Evolutionary conservation across 2,329 filamentous ascomycete genomes (phyloP).

Genomic region (Curvularia hawaiiensis): DNA sequence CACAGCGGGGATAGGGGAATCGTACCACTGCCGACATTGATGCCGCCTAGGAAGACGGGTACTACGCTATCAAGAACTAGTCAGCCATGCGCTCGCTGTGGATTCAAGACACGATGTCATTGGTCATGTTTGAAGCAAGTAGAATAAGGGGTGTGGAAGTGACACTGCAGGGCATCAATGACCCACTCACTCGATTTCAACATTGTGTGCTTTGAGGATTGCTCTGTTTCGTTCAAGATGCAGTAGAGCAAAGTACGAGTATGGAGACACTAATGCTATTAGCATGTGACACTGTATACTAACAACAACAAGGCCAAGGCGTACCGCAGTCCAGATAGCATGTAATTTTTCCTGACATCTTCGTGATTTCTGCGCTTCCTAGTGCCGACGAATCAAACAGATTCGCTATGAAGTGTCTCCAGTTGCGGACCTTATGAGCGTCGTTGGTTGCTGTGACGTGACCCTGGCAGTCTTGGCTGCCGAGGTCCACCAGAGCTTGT

Average conservation of each 20-base stretch:
- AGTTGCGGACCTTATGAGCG: slow-evolving; percentile 3
- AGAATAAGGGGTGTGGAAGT: background rate
- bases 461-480: slow-evolving; percentile 24
- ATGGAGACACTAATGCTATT: slow-evolving; percentile 63
- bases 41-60: slow-evolving; percentile 68
- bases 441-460: slow-evolving; percentile 7
- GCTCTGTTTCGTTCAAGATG: slow-evolving; percentile 64
- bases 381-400: background rate
- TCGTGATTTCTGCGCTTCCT: slow-evolving; percentile 10
- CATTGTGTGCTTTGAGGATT: slow-evolving; percentile 61
- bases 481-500: slow-evolving; percentile 26
- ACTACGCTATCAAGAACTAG: slow-evolving; percentile 59
- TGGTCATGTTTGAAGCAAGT: slow-evolving; percentile 2
- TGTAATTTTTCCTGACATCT: slow-evolving; percentile 67
- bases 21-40: slow-evolving; percentile 51
- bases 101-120: background rate
- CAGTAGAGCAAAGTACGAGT: slow-evolving; percentile 59
- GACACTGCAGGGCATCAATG: background rate
- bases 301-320: slow-evolving; percentile 19
- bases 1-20: slow-evolving; percentile 7
- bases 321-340: slow-evolving; percentile 70
- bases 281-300: slow-evolving; percentile 9
- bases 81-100: slow-evolving; percentile 3
- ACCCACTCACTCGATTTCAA: slow-evolving; percentile 68
- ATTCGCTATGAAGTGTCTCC: background rate